Conservation (phyloP, 768 basidiomycete genomes). For the Gymnopilus junonius region DNA sequence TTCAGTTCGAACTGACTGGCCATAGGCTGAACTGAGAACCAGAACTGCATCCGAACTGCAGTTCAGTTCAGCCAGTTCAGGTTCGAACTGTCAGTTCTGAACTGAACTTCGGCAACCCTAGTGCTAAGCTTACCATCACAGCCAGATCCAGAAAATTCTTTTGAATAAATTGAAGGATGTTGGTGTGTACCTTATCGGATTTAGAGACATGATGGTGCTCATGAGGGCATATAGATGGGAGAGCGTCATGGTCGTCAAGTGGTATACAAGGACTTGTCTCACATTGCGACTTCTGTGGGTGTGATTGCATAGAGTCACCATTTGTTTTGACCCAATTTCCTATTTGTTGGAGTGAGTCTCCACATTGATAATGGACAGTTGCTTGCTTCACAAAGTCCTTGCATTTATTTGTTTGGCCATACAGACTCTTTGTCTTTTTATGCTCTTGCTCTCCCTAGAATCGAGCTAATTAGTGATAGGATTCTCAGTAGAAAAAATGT, state of each 20-base stretch:
- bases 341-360: neutral
- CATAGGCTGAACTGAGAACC: too few species aligned
- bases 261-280: constrained; percentile 14
- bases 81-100: too few species aligned
- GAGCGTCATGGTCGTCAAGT: constrained; percentile 7
- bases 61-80: too few species aligned
- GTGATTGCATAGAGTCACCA: too few species aligned
- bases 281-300: too few species aligned
- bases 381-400: neutral
- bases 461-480: too few species aligned
- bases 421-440: constrained; percentile 11
- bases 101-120: too few species aligned
- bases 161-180: constrained; percentile 6
- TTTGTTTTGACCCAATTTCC: neutral
- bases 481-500: too few species aligned
- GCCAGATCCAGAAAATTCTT: neutral
- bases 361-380: constrained; percentile 2
- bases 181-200: constrained; percentile 25
- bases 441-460: constrained; percentile 20
- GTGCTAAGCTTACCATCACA: neutral
- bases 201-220: constrained; percentile 18
- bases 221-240: constrained; percentile 16
- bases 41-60: too few species aligned
- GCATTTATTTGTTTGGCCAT: constrained; percentile 11
- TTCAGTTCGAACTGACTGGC: too few species aligned